Evolutionary conservation across 768 basidiomycete genomes (phyloP).

Genomic region (Hebeloma cylindrosporum): DNA sequence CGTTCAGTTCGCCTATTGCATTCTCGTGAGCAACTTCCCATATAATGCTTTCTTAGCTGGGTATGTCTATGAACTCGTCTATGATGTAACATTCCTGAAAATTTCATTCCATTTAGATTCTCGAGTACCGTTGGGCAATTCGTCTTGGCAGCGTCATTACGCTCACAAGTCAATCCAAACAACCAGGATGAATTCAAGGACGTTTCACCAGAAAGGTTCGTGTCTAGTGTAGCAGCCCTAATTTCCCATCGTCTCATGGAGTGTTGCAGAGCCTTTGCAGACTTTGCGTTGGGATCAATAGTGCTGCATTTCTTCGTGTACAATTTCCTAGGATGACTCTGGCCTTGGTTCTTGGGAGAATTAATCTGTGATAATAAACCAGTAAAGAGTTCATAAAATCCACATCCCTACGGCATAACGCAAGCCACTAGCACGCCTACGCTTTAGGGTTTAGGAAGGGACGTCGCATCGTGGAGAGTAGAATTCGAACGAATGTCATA

Average conservation of each 20-base stretch:
- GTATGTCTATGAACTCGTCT: conserved; percentile 46
- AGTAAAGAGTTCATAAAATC: no score
- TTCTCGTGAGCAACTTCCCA: conserved; percentile 89
- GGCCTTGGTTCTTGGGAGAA: no score
- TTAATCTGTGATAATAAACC: no score
- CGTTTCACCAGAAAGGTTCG: conserved; percentile 91
- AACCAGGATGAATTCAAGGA: conserved; percentile 84
- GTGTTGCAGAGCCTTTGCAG: conserved; percentile 86
- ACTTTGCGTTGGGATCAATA: conserved; percentile 93
- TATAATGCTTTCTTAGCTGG: conserved; percentile 97
- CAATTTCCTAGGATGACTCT: conserved; percentile 87
- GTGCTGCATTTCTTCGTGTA: conserved; percentile 98
- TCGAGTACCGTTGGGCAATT: conserved; percentile 95
- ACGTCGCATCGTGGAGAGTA: no score
- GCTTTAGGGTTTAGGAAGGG: no score
- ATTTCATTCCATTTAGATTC: conserved; percentile 56
- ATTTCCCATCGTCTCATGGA: conserved; percentile 1
- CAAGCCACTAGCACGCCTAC: no score
- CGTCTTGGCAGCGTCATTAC: conserved; percentile 88
- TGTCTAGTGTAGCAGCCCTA: conserved; percentile 5
- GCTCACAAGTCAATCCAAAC: conserved; percentile 88
- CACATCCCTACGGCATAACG: no score
- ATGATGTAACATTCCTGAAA: background rate
- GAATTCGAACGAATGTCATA: background rate
- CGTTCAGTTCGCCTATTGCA: conserved; percentile 87